These are phyloP conservation scores for Fonsecaea pedrosoi DNA, from an alignment of 2,329 filamentous ascomycete genomes.

Conservation along the genomic window DNA sequence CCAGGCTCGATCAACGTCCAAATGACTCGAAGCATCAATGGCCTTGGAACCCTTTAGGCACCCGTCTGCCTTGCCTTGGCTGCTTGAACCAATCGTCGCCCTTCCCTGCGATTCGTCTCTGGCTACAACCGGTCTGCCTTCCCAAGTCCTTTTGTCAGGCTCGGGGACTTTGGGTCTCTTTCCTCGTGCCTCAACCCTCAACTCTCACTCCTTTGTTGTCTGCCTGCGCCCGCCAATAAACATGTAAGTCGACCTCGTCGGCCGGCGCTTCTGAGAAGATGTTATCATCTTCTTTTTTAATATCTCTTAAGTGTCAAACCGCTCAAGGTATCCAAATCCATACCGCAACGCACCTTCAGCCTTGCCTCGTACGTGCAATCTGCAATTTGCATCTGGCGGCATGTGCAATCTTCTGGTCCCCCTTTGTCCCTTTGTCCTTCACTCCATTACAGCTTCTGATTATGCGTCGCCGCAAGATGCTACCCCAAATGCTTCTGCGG, in stretches of 20 bases:
- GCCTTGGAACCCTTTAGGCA: constrained; percentile 7
- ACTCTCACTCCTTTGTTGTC: not conserved
- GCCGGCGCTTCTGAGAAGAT: not conserved
- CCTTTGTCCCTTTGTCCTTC: constrained; percentile 29
- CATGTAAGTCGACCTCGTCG: constrained; percentile 15
- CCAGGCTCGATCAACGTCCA: constrained; percentile 6
- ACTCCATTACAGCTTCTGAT: constrained; percentile 20
- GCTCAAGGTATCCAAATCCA: not conserved
- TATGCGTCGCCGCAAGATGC: not conserved
- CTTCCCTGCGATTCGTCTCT: not conserved
- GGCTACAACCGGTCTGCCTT: constrained; percentile 10
- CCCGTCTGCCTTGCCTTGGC: constrained; percentile 21
- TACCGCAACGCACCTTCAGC: constrained; percentile 10
- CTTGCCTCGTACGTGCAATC: not conserved
- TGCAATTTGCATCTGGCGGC: not conserved
- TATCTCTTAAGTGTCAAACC: not conserved
- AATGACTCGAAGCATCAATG: not conserved
- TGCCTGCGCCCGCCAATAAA: constrained; percentile 1
- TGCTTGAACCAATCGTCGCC: constrained; percentile 17
- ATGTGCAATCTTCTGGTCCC: constrained; percentile 31
- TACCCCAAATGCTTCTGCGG: constrained; percentile 5
- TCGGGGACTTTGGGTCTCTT: constrained; percentile 11
- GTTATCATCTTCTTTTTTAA: not conserved
- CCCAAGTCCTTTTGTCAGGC: constrained; percentile 7
- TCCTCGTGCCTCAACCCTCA: not conserved